Conservation (phyloP, 768 basidiomycete genomes). For the Gymnopilus junonius region DNA sequence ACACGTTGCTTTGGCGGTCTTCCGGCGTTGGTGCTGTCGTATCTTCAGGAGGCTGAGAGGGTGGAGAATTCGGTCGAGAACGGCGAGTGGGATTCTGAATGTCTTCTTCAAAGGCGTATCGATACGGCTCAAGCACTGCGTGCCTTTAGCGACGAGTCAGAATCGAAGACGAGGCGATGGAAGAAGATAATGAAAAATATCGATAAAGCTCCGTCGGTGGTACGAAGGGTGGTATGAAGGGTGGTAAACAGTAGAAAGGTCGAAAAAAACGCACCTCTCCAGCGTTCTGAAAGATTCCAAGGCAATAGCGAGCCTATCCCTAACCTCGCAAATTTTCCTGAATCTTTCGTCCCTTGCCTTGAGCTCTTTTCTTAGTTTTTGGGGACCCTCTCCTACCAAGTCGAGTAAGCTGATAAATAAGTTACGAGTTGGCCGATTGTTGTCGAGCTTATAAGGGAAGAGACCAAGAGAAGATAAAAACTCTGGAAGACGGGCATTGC, state of each 20-base stretch:
- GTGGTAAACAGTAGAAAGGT: too few relatives aligned
- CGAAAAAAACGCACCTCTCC: constrained; percentile 55
- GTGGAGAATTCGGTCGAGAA: background rate
- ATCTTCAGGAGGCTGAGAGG: too few relatives aligned
- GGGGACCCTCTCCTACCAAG: constrained; percentile 35
- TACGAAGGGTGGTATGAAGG: too few relatives aligned
- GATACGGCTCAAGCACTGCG: constrained; percentile 21
- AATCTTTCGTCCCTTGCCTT: constrained; percentile 36
- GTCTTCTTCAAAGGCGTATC: constrained; percentile 41
- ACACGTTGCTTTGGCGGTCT: background rate
- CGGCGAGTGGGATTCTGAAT: background rate
- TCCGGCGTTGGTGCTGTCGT: background rate
- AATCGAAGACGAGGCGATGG: background rate
- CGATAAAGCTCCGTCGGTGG: too few relatives aligned
- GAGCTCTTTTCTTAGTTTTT: constrained; percentile 18
- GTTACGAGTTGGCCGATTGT: background rate
- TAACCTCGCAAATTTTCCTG: constrained; percentile 39
- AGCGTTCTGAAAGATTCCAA: constrained; percentile 53
- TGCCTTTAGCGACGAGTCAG: background rate
- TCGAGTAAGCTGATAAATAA: constrained; percentile 29
- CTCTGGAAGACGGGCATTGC: constrained; percentile 28
- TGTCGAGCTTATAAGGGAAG: background rate
- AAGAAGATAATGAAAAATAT: too few relatives aligned
- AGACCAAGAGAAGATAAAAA: background rate
- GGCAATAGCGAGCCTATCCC: constrained; percentile 35